Base-by-base conservation (phyloP, 108 stramenopile species). In the Cylindrotheca fusiformis region DNA sequence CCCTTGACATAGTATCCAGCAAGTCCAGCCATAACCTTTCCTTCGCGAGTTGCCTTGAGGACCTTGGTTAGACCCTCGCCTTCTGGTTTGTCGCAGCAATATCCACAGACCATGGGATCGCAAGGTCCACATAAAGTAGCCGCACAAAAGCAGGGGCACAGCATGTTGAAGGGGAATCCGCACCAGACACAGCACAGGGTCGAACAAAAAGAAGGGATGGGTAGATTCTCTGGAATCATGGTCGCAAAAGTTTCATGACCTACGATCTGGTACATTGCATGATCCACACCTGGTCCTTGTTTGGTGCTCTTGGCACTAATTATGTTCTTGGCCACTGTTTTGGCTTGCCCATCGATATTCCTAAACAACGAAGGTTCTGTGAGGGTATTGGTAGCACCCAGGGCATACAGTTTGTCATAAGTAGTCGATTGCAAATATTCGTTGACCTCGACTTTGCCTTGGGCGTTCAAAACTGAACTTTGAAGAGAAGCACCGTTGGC, bases 331-430 rank as follows among this genome's bases (percentile, higher is more conserved):
- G 55, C 55, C 29, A 56, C 55, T 26, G 55, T 56, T 20, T 2
- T 14, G 31, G 55, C 55, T 56, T 56, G 30, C 18, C n/a, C 30
- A 18, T 32, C 28, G 4, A 56, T 31, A 1, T 26, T 26, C 55
- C 17, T 32, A 26, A 26, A 26, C 10, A 56, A 14, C 0, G 30
- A 56, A 30, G 30, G 12, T 56, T 56, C 28, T 32, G 29, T 28
- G 0, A 28, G 55, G 30, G 29, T 30, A 30, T 28, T 31, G 12
- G 55, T 56, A 4, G 55, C 55, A 6, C 30, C 55, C 17, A 56
- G 29, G 55, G 55, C 55, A 30, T 30, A 56, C 2, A 56, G 55
- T 20, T 56, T 56, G 28, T 56, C 55, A 56, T 56, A 56, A 1
- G 26, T 31, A 1, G 55, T 17, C 29, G 24, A 14, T 56, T 56